Percentiles rank a stretch among this genome's conserved stretches.
These are phyloP conservation scores for Pterocarpus macrocarpus DNA, from an alignment of 306 rosid genomes.

Conservation along the genomic window DNA sequence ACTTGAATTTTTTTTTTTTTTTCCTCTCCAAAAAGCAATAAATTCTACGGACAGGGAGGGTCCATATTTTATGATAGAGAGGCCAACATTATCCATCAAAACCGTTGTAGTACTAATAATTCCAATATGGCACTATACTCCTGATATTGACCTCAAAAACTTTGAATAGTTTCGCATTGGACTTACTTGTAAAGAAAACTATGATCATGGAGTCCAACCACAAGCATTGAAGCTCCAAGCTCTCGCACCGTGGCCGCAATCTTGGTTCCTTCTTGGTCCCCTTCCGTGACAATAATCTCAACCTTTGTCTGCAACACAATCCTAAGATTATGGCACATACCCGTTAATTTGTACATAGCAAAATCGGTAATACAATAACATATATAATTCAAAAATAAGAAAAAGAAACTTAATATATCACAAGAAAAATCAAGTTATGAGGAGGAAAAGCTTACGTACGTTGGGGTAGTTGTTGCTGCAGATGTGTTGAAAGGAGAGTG, in stretches of 20 bases:
- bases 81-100: slow-evolving; percentile 13
- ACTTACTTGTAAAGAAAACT: slow-evolving; percentile 92
- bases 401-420: background rate
- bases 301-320: slow-evolving; percentile 86
- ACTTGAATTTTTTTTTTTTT: slow-evolving; percentile 6
- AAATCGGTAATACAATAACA: background rate
- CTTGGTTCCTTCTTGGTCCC: slow-evolving; percentile 75
- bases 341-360: slow-evolving; percentile 39
- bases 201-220: slow-evolving; percentile 80
- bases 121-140: background rate
- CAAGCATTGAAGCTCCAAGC: slow-evolving; percentile 76
- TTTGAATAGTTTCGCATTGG: background rate
- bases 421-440: background rate
- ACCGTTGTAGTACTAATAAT: slow-evolving; percentile 1
- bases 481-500: slow-evolving; percentile 83
- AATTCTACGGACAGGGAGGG: slow-evolving; percentile 6
- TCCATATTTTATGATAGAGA: background rate
- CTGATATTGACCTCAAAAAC: slow-evolving; percentile 32
- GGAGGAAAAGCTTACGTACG: slow-evolving; percentile 50
- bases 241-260: slow-evolving; percentile 64
- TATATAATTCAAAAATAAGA: background rate
- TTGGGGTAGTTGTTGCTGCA: slow-evolving; percentile 77
- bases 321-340: slow-evolving; percentile 67
- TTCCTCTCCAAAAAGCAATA: background rate
- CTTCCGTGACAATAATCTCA: slow-evolving; percentile 83